Base-by-base conservation (phyloP, 768 basidiomycete genomes). In the Leucocoprinus sp. region DNA sequence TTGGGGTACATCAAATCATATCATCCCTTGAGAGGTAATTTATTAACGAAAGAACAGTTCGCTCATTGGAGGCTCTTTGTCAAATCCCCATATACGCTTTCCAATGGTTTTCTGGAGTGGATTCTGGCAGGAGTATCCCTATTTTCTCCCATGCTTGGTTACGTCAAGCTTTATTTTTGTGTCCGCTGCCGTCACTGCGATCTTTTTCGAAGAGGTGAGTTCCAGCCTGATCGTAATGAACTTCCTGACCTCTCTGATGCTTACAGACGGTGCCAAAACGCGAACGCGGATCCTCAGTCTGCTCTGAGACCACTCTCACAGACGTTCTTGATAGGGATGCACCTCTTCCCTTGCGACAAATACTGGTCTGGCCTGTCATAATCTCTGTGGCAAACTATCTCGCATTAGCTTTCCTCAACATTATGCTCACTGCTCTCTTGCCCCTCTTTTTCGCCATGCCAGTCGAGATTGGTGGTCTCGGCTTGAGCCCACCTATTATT, bases 391-490 rank as follows among this genome's bases (percentile, higher is more conserved):
- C 72, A 27, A 87, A 85, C 57, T 89, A 87, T 59, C 76, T 74
- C 14, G 57, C 68, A 8, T 70, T 89, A 21, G 76, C 84, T 4
- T 69, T 85, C 31, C 57, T 83, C 33, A 80, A 83, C 47, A 81
- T 85, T 36, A 59, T 60, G 6, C 52, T 68, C 33, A 57, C 57
- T 42, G 72, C 80, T 3, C 59, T 88, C 3, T 70, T 83, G 8
- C 85, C 87, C 1, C 61, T 86, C 7, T 86, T 85, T 60, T 68
- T 78, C 38, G 72, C 82, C 14, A 86, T 82, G 47, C 82, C 86
- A 1, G 61, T 78, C 35, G 66, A 67, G 12, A 71, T 79, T 15
- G 86, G 85, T 21, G 85, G 85, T 0, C 66, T 87, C 31, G 76
- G 77, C 12, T 67, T 85, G 22, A 59, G 64, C 26, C 82, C 86